Percentiles rank a stretch among this genome's conserved stretches.
Evolutionary conservation across 768 basidiomycete genomes (phyloP).

Genomic region (Tricholoma hemisulphureum): DNA sequence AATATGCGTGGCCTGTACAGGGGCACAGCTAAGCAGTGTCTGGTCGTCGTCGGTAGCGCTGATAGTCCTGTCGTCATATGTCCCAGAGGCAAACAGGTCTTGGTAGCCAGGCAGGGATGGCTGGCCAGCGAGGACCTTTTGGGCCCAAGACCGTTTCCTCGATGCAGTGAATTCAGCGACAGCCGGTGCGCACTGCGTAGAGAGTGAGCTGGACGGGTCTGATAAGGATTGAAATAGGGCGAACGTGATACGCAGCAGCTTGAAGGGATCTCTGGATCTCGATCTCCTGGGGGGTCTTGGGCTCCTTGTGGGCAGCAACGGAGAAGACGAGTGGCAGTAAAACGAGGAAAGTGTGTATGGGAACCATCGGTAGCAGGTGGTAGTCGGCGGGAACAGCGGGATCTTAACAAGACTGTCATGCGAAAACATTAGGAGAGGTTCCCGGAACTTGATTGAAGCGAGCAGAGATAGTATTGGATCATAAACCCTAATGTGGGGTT

Average conservation of each 20-base stretch:
- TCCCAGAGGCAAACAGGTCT: slow-evolving; percentile 41
- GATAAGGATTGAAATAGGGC: slow-evolving; percentile 14
- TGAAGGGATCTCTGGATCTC: slow-evolving; percentile 49
- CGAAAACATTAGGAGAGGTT: background rate
- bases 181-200: slow-evolving; percentile 48
- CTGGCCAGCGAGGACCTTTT: slow-evolving; percentile 40
- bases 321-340: slow-evolving; percentile 22
- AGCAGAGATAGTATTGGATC: slow-evolving; percentile 12
- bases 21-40: slow-evolving; percentile 43
- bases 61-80: slow-evolving; percentile 33
- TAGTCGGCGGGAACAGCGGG: background rate
- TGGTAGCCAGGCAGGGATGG: slow-evolving; percentile 38
- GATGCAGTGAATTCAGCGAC: slow-evolving; percentile 50
- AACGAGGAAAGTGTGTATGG: slow-evolving; percentile 10
- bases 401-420: background rate
- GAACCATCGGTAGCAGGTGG: background rate
- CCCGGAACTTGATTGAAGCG: background rate
- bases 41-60: slow-evolving; percentile 25
- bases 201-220: background rate
- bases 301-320: slow-evolving; percentile 41
- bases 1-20: slow-evolving; percentile 45
- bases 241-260: slow-evolving; percentile 51
- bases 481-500: slow-evolving; percentile 15
- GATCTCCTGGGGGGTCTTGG: slow-evolving; percentile 44
- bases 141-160: slow-evolving; percentile 47